Evolutionary conservation across 2,329 filamentous ascomycete genomes (phyloP), one percentile per base, ranked within the genome.

Genomic region (Curvularia hawaiiensis): DNA sequence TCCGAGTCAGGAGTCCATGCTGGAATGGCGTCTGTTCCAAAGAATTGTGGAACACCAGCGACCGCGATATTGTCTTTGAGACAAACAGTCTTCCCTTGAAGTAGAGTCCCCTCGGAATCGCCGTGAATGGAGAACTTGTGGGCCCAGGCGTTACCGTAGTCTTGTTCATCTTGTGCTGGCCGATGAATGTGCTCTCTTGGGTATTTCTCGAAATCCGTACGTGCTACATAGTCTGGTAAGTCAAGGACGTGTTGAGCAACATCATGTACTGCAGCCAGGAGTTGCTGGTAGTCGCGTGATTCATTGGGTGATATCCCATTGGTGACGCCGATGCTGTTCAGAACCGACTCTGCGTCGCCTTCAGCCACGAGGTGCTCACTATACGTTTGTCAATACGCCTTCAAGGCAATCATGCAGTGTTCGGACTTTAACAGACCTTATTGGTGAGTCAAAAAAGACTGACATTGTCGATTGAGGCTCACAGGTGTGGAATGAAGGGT

Each of bases 31-130:
- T 84, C 80, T 41, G 79, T 85, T 0, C 84, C 82, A 41, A 80
- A 79, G 52, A 84, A 78, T 51, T 84, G 81, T 0, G 83, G 83
- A 1, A 86, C 80, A 0, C 79, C 80, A 1, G 82, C 82, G 1
- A 85, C 82, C 3, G 81, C 79, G 38, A 85, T 80, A 30, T 82
- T 83, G 60, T 86, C 84, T 63, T 85, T 85, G 14, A 85, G 59
- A 56, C 80, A 82, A 3, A 84, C 64, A 0, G 77, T 80, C 49
- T 81, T 84, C 0, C 78, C 80, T 26, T 43, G 60, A 4, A 70
- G 30, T 3, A 65, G 7, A 3, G 49, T 48, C 10, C 64, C 69
- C 28, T 52, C 55, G 3, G 61, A 31, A 44, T 65, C 50, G 60
- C 72, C 79, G 44, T 70, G 70, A 43, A 84, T 83, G 4, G 77